A percentile compares a stretch with the other conserved stretches of the same genome.
Conservation (phyloP, 1,284 basidiomycete species). For the Leucoagaricus sp. region DNA sequence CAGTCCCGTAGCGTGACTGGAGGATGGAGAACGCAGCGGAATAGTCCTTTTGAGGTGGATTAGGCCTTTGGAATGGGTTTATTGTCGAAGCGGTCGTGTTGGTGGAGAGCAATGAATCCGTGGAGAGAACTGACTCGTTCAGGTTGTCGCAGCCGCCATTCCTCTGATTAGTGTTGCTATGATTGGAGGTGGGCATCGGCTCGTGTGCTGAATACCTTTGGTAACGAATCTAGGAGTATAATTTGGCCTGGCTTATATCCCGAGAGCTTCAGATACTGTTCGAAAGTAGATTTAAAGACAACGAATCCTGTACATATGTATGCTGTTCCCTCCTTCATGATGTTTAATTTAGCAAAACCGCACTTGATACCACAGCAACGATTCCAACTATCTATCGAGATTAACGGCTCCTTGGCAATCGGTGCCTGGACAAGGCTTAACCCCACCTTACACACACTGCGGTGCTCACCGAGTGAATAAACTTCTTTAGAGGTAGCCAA, state of each 20-base stretch:
- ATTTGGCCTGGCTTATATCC: too few relatives aligned
- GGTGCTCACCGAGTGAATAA: not conserved
- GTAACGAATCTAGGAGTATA: too few relatives aligned
- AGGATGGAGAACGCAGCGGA: conserved; percentile 32
- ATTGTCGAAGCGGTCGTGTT: conserved; percentile 5
- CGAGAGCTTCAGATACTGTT: too few relatives aligned
- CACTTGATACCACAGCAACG: not conserved
- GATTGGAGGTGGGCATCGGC: not conserved
- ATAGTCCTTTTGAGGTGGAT: conserved; percentile 32
- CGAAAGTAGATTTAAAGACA: too few relatives aligned
- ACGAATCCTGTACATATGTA: too few relatives aligned
- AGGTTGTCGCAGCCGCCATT: not conserved
- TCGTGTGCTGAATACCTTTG: too few relatives aligned
- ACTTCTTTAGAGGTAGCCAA: too few relatives aligned
- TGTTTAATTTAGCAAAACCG: too few relatives aligned
- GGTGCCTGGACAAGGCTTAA: not conserved
- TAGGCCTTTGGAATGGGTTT: not conserved
- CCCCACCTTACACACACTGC: not conserved
- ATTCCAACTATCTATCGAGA: not conserved
- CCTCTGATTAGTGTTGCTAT: not conserved
- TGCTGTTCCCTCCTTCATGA: too few relatives aligned
- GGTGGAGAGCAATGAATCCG: conserved; percentile 5
- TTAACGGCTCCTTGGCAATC: not conserved
- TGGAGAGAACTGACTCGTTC: not conserved
- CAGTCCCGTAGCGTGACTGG: conserved; percentile 33